Base-by-base conservation (phyloP, 352 stramenopile genomes). In the Phytophthora citrophthora region DNA sequence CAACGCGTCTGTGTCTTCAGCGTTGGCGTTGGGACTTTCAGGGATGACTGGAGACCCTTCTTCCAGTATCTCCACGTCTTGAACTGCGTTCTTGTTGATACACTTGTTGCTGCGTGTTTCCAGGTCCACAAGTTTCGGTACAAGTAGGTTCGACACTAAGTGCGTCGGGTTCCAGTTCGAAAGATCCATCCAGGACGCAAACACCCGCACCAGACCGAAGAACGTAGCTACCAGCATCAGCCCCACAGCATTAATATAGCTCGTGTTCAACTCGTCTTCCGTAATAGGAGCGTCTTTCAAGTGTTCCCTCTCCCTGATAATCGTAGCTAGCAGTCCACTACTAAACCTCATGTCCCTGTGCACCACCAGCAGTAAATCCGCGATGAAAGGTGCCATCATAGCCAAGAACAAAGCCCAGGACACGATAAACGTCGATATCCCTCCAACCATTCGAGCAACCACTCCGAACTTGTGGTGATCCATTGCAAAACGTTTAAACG, bases 221-320 rank as follows among this genome's bases (percentile, higher is more conserved):
- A 63, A 40, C 4, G 54, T 54, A 5, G 61, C 45, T 2, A 65
- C 47, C n/a, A 52, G n/a, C 2, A 66, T 23, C 2, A 68, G 45
- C 15, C 49, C 34, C 20, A 64, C 48, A 0, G 72, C 38, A 5
- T 31, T 68, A 2, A 61, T 24, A 40, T 64, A 74, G 5, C 40
- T 59, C 12, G 58, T 39, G 16, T 50, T 60, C 7, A 64, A 18
- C 39, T 74, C 50, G 7, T 68, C 50, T 10, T 57, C 45, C 3
- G 54, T 49, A 20, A 75, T 54, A 7, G 61, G 38, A 2, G 55
- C 61, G n/a, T 74, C 70, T 23, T 68, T 76, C 4, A 72, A 44
- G 43, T 81, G 78, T 46, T 72, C 26, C 47, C 59, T 36, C 69
- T 73, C 53, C 72, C 57, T 52, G 57, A 65, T 65, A n/a, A 65